These are phyloP conservation scores for Mycogone perniciosa DNA, from an alignment of 2,329 filamentous ascomycete genomes.

Conservation along the genomic window DNA sequence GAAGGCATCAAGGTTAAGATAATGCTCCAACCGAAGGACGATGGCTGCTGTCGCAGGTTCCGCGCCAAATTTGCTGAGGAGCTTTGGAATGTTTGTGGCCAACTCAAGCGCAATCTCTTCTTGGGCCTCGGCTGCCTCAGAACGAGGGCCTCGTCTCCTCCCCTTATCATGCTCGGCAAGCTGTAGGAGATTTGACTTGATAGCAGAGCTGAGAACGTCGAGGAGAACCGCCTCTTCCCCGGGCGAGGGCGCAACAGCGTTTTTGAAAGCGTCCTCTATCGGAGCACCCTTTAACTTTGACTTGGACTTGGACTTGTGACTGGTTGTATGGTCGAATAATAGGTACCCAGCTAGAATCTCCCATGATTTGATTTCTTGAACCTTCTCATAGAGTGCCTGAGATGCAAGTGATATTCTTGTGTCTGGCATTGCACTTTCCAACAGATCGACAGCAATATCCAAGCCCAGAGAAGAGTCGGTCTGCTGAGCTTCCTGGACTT, in stretches of 20 bases:
- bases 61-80: slow-evolving; percentile 92
- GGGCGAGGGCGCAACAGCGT: slow-evolving; percentile 64
- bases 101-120: slow-evolving; percentile 75
- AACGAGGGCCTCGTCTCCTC: slow-evolving; percentile 51
- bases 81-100: slow-evolving; percentile 70
- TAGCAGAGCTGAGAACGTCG: slow-evolving; percentile 77
- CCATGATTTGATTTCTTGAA: slow-evolving; percentile 79
- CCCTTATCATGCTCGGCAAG: slow-evolving; percentile 58
- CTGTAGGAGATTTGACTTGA: slow-evolving; percentile 65
- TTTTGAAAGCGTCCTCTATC: slow-evolving; percentile 58
- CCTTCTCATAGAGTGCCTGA: slow-evolving; percentile 75
- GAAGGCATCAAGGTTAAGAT: slow-evolving; percentile 81
- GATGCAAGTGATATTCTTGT: slow-evolving; percentile 82
- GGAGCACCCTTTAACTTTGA: slow-evolving; percentile 45
- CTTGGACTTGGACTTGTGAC: slow-evolving; percentile 46
- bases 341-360: slow-evolving; percentile 84
- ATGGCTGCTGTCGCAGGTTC: slow-evolving; percentile 77
- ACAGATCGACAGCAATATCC: slow-evolving; percentile 46
- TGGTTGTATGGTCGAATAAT: slow-evolving; percentile 79
- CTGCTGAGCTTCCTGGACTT: slow-evolving; percentile 52
- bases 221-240: slow-evolving; percentile 80
- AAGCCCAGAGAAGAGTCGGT: slow-evolving; percentile 38
- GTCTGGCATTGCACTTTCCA: slow-evolving; percentile 62
- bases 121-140: slow-evolving; percentile 63
- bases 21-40: slow-evolving; percentile 78